Base-by-base conservation (phyloP, 164 flowering plant genomes). In the Sedum album region DNA sequence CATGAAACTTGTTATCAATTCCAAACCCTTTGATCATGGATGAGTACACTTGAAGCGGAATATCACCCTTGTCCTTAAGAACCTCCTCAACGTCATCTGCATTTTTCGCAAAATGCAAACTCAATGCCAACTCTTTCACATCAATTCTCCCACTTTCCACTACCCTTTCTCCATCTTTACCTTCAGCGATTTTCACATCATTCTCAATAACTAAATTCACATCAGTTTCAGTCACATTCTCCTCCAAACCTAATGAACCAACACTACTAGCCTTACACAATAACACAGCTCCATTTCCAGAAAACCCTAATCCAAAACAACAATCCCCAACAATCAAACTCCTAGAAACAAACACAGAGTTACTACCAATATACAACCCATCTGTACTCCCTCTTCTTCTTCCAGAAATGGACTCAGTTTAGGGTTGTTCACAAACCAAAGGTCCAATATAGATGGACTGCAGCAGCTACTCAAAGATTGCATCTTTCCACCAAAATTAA, bases 51-150 rank as follows among this genome's bases (percentile, higher is more conserved):
- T 87, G 88, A 57, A 81, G 87, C 41, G 97, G 98, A 63, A 90
- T 67, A 15, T 83, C 86, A 35, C 68, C 77, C 75, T 74, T 74
- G 61, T 82, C 93, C 73, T 78, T 82, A 18, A 95, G 81, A 76
- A 92, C 84, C 74, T 73, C 82, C 36, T 88, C 90, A 13, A 92
- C 91, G 76, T 92, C 98, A 53, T 89, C 93, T 6, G 82, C 88
- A 35, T 84, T 84, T 74, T 73, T 78, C 5, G 89, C 87, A 55
- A 55, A 70, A 69, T 60, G 69, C 68, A 95, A 84, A 39, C 84
- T 81, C 73, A 2, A n/a, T 4, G 85, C 93, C 70, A 92, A 48
- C 11, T 79, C 84, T 31, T 85, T 85, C 42, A 90, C 97, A 82
- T 95, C 90, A 69, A 95, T 61, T 60, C 75, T 82, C 25, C 28